Evolutionary conservation across 768 basidiomycete species (phyloP), one percentile per base, ranked within the genome.

Genomic region (Phaeolepiota aurea): DNA sequence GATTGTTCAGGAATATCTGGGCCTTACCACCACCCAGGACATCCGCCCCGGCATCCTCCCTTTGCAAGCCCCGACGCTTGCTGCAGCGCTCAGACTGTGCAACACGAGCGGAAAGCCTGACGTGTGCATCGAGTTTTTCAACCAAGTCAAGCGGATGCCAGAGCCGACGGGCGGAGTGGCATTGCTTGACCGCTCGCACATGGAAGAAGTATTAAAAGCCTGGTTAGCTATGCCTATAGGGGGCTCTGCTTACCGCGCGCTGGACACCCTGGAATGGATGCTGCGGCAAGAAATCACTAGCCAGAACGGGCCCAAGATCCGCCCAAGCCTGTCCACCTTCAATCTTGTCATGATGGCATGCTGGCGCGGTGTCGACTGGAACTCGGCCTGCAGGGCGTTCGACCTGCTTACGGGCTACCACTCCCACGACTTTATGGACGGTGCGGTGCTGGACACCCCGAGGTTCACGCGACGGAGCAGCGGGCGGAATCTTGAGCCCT

Each of bases 361-460:
- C 56, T 75, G 78, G 74, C 70, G 72, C 42, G 64, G 66, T 23
- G 64, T 54, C 11, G 81, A 87, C 57, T 88, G 82, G 84, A 62
- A 54, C 18, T 66, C 66, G 14, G 75, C 80, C 1, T 53, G 64
- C 36, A 68, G 70, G 37, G 59, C 72, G 13, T 82, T 87, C 55
- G 76, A 84, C 45, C 61, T 85, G 48, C 82, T 88, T 77, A 82
- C 82, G 3, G 85, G 86, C 4, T 77, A 74, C 48, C 71, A 69
- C 44, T 50, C 57, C 1, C 67, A 72, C 41, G 74, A 74, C 37
- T 78, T 79, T 44, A 67, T 68, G 59, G 72, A 74, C 30, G 72
- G 67, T 3, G 55, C 69, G 3, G 60, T 64, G 2, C 44, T 50
- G 11, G 25, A 43, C 31, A 32, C 37, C n/a, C 76, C 73, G 5